Evolutionary conservation across 495 filamentous ascomycete species (phyloP).

Genomic region (Daldinia concentrica): DNA sequence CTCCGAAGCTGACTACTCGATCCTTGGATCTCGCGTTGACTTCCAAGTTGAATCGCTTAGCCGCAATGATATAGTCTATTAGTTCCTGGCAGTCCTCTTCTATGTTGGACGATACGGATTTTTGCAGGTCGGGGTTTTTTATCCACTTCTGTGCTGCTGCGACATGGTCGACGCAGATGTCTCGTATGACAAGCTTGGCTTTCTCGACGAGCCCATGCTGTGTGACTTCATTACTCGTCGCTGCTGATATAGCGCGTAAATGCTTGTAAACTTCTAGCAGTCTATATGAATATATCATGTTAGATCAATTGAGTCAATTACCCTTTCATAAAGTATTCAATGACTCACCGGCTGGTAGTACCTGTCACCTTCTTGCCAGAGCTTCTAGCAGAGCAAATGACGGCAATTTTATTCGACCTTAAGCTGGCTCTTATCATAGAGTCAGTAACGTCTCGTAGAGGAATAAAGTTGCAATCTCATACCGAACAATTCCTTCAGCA

Average conservation of each 20-base stretch:
- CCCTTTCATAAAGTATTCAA: slow-evolving; percentile 1
- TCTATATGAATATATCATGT: slow-evolving; percentile 43
- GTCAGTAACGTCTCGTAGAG: slow-evolving; percentile 25
- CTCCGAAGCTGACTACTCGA: slow-evolving; percentile 88
- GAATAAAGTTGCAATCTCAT: slow-evolving; percentile 44
- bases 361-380: slow-evolving; percentile 89
- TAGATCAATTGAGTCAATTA: slow-evolving; percentile 26
- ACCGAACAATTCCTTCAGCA: slow-evolving; percentile 78
- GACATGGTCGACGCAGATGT: slow-evolving; percentile 78
- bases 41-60: slow-evolving; percentile 68
- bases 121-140: slow-evolving; percentile 65
- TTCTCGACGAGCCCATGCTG: slow-evolving; percentile 73
- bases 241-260: slow-evolving; percentile 72
- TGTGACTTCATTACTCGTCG: slow-evolving; percentile 66
- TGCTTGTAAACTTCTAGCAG: slow-evolving; percentile 68
- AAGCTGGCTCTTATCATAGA: slow-evolving; percentile 67
- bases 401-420: slow-evolving; percentile 73
- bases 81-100: slow-evolving; percentile 74
- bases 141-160: slow-evolving; percentile 71
- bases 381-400: slow-evolving; percentile 93
- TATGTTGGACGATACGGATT: slow-evolving; percentile 67
- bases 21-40: slow-evolving; percentile 86
- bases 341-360: slow-evolving; percentile 90
- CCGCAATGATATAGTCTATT: slow-evolving; percentile 63
- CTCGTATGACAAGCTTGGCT: slow-evolving; percentile 75